phyloP scores from a whole-genome alignment of 306 rosid genomes.

The Amphicarpaea edgeworthii region DNA sequence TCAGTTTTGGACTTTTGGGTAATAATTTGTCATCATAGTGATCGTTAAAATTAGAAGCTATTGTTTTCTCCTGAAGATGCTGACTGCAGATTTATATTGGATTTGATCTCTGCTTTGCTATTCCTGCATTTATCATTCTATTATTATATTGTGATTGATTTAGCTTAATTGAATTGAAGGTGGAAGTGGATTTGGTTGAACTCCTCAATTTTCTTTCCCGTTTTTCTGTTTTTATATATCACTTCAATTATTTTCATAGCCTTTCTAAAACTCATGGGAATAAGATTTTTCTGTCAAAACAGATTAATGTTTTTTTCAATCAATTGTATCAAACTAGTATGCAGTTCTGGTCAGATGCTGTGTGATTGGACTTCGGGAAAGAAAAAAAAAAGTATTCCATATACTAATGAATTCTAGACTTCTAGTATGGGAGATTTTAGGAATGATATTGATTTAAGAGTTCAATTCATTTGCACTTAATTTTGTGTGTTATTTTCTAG shows the following conservation, averaged over 20 bases:
- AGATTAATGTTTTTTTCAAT: neutral
- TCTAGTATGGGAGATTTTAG: neutral
- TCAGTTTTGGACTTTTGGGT: slow-evolving; percentile 19
- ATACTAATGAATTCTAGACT: slow-evolving; percentile 1
- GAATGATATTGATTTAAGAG: neutral
- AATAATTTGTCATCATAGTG: neutral
- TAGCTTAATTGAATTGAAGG: slow-evolving; percentile 23
- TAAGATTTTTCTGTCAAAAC: neutral
- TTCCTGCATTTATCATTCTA: slow-evolving; percentile 5
- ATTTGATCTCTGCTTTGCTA: slow-evolving; percentile 23
- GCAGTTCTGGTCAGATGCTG: neutral
- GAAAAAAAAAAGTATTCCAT: neutral
- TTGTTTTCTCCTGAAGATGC: slow-evolving; percentile 3
- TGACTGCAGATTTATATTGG: neutral
- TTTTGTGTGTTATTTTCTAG: neutral
- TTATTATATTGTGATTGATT: slow-evolving; percentile 11
- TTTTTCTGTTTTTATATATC: neutral
- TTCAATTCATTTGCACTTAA: neutral
- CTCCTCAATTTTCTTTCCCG: neutral
- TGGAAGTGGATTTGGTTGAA: neutral
- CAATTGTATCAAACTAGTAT: slow-evolving; percentile 3
- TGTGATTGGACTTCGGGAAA: neutral
- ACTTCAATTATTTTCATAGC: slow-evolving; percentile 1
- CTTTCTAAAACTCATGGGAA: neutral
- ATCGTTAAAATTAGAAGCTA: neutral